A percentile compares a stretch with the other conserved stretches of the same genome.
phyloP scores from a whole-genome alignment of 176 grass and related monocot genomes.

The Bolboschoenus planiculmis region DNA sequence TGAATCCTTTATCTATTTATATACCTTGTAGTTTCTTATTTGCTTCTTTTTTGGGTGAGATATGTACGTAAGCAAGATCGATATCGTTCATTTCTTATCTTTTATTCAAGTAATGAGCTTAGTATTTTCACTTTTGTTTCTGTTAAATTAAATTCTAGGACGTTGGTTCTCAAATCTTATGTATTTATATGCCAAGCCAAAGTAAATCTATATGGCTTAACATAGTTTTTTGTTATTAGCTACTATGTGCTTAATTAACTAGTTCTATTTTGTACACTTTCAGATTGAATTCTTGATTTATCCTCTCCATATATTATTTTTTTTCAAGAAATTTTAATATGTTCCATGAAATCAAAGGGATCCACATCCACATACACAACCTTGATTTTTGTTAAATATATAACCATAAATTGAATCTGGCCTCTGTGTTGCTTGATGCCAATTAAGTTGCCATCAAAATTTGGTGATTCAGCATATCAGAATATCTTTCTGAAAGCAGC shows the following conservation, averaged over 20 bases:
- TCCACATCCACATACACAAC: background rate
- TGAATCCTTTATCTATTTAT: background rate
- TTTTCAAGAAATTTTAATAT: background rate
- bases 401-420: background rate
- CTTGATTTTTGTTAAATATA: background rate
- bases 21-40: background rate
- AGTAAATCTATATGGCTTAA: background rate
- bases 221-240: background rate
- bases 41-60: background rate
- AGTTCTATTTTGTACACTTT: background rate
- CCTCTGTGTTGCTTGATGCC: background rate
- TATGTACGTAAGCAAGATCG: background rate
- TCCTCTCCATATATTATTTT: too few relatives aligned
- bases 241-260: background rate
- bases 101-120: background rate
- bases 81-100: background rate
- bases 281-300: background rate
- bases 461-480: background rate
- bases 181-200: background rate
- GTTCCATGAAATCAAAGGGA: background rate
- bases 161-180: background rate
- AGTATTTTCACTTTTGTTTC: background rate
- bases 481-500: background rate
- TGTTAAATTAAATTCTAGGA: slow-evolving; percentile 5
- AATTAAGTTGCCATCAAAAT: background rate